Percentiles rank a stretch among this genome's conserved stretches.
phyloP scores from a whole-genome alignment of 2,329 filamentous ascomycete genomes.

The Fusarium sp. region DNA sequence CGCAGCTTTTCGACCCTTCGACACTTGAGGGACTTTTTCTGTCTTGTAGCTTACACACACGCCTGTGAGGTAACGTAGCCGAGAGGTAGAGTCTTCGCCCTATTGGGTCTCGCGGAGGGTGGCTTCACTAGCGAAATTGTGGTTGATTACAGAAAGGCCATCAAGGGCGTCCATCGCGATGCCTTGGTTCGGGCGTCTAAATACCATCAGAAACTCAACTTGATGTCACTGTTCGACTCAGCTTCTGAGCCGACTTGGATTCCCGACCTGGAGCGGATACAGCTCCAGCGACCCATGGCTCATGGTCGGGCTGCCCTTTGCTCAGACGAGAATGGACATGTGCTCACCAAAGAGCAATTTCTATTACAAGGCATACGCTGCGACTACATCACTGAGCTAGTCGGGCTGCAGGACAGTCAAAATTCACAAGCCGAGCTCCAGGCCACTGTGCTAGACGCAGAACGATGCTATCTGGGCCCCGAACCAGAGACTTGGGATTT shows the following conservation, averaged over 20 bases:
- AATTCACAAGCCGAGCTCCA: neutral
- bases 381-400: neutral
- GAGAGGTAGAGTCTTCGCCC: neutral
- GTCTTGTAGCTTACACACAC: neutral
- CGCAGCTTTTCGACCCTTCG: neutral
- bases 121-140: neutral
- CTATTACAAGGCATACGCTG: neutral
- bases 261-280: neutral
- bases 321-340: neutral
- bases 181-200: neutral
- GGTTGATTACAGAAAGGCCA: neutral
- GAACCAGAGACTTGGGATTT: neutral
- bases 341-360: neutral
- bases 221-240: neutral
- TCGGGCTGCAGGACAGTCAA: neutral
- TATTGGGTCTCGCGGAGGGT: neutral
- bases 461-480: neutral
- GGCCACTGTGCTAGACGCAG: neutral
- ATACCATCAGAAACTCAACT: neutral
- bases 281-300: neutral
- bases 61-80: neutral
- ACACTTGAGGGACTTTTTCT: neutral
- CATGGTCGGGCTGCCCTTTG: neutral
- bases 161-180: neutral
- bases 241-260: neutral